Base-by-base conservation (phyloP, 495 filamentous ascomycete genomes). In the Penicillium malachiteum region DNA sequence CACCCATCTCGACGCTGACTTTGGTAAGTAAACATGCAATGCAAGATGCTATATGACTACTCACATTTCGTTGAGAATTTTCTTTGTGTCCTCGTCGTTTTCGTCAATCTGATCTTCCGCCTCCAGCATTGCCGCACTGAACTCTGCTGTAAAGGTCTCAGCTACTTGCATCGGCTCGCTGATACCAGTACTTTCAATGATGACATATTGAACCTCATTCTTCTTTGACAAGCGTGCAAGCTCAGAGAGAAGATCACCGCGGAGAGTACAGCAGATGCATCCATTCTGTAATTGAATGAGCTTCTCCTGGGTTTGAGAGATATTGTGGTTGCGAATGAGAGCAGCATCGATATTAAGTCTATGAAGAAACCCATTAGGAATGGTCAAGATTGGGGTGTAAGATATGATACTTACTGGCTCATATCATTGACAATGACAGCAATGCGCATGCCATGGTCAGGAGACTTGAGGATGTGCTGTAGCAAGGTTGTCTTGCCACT, bases 121-220 rank as follows among this genome's bases (percentile, higher is more conserved):
- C 39, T 74, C 73, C n/a, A 77, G 48, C 71, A 75, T 76, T 4
- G 71, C 73, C 6, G 57, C 39, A 26, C 63, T 76, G 62, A 79
- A 80, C 67, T 82, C 78, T 26, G 73, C 64, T 9, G 78, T 80
- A 58, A 85, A 85, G 0, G 80, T 84, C 65, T 84, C 81, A 7
- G 82, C 81, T 7, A 85, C 82, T 63, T 85, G 82, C 79, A 82
- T 79, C 2, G 82, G 82, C 59, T 85, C 82, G 58, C 81, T 84
- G 26, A 85, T 82, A 1, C 82, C 82, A 0, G 78, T 82, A 58
- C 80, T 83, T 57, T 85, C 82, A 52, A 85, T 82, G 16, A 85
- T 62, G 7, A 85, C 76, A 63, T 85, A 84, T 41, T 85, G 71
- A 30, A 84, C 74, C 13, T 69, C 72, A 7, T 75, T 71, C 14